phyloP scores from a whole-genome alignment of 106 monocot genomes.

The Iris macrosiphon region DNA sequence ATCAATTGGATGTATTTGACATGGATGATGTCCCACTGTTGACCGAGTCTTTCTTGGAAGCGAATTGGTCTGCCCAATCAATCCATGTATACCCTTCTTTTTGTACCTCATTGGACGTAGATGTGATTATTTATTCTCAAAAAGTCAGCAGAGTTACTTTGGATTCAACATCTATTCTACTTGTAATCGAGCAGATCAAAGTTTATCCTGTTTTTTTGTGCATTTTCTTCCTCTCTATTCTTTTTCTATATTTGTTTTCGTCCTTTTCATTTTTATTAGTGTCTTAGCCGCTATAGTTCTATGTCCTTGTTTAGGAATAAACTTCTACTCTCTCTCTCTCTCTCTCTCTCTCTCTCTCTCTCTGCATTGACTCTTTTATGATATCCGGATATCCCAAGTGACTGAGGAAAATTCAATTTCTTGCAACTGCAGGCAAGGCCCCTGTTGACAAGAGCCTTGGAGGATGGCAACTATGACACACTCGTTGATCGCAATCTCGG shows the following conservation, averaged over 20 bases:
- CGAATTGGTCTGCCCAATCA: too few species aligned
- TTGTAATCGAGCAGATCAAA: neutral
- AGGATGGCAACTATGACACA: slow-evolving; percentile 16
- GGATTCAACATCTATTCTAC: too few species aligned
- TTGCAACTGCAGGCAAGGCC: slow-evolving; percentile 30
- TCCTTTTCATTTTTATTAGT: neutral
- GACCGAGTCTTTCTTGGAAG: too few species aligned
- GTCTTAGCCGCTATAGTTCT: too few species aligned
- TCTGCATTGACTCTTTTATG: neutral
- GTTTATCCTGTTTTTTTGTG: neutral
- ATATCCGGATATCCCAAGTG: neutral
- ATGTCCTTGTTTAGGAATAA: neutral
- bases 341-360: neutral
- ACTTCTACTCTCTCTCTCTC: neutral
- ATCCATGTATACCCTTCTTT: too few species aligned
- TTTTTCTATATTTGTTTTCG: neutral
- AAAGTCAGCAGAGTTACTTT: too few species aligned
- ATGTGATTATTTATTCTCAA: too few species aligned
- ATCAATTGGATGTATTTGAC: too few species aligned
- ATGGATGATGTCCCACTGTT: too few species aligned
- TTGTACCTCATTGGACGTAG: too few species aligned
- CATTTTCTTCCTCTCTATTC: neutral
- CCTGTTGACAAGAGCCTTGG: slow-evolving; percentile 13
- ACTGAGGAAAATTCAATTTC: neutral
- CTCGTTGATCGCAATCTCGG: slow-evolving; percentile 23